Conservation (phyloP, 768 basidiomycete species). For the Auricularia heimuer region DNA sequence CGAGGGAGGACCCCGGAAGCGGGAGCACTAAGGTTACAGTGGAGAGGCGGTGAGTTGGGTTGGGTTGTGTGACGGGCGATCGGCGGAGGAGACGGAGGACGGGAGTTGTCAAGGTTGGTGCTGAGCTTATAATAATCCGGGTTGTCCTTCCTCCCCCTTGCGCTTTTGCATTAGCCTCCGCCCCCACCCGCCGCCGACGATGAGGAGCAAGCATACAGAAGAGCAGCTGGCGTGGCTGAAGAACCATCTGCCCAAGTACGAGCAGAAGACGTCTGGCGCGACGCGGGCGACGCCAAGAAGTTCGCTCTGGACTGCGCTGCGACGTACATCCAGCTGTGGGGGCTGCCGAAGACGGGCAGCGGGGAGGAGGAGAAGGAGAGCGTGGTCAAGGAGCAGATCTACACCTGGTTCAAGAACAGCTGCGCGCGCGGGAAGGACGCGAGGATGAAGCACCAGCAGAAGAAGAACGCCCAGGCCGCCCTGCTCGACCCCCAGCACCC, state of each 20-base stretch:
- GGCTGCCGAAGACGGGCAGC: constrained; percentile 45
- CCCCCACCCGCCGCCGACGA: not conserved
- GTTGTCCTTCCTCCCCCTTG: not conserved
- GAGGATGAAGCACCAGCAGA: constrained; percentile 10
- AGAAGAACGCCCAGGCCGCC: constrained; percentile 3
- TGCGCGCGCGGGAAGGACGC: constrained; percentile 45
- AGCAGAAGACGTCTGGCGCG: constrained; percentile 46
- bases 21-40: too few species aligned
- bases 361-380: constrained; percentile 42
- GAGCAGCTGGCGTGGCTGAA: constrained; percentile 51
- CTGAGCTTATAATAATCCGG: too few species aligned
- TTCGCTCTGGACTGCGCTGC: constrained; percentile 53
- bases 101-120: too few species aligned
- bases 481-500: not conserved
- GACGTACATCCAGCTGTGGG: constrained; percentile 51
- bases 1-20: too few species aligned
- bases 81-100: too few species aligned
- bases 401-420: constrained; percentile 69
- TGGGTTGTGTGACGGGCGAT: too few species aligned
- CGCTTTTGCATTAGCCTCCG: not conserved
- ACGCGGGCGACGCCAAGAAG: constrained; percentile 62
- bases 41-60: too few species aligned
- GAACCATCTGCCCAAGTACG: constrained; percentile 45
- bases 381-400: constrained; percentile 61
- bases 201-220: constrained; percentile 33